Percentiles rank a stretch among this genome's conserved stretches.
These are phyloP conservation scores for Candida xyloterini DNA, from an alignment of 805 yeast genomes.

Conservation along the genomic window DNA sequence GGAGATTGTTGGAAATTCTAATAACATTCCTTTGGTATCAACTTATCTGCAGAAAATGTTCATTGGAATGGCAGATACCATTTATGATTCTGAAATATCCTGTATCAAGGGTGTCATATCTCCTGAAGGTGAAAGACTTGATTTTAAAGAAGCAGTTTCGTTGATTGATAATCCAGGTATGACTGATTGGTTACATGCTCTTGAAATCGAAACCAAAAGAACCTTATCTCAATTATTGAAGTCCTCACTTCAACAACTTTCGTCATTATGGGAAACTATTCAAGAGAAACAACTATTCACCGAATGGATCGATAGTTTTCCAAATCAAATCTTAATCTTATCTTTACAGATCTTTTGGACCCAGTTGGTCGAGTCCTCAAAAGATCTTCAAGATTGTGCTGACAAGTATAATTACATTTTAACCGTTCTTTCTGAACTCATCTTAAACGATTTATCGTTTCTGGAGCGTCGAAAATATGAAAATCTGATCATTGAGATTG, in stretches of 20 bases:
- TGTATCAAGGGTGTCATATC: conserved; percentile 47
- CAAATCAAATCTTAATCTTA: conserved; percentile 56
- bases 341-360: conserved; percentile 62
- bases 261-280: conserved; percentile 6
- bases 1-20: conserved; percentile 71
- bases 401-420: conserved; percentile 7
- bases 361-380: conserved; percentile 30
- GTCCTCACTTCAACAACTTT: conserved; percentile 32
- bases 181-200: conserved; percentile 57
- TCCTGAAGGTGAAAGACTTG: conserved; percentile 60
- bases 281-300: conserved; percentile 16
- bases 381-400: conserved; percentile 16
- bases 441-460: conserved; percentile 26
- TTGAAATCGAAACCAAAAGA: conserved; percentile 52
- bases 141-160: conserved; percentile 42
- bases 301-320: conserved; percentile 39
- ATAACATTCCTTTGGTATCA: conserved; percentile 44
- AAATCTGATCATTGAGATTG: conserved; percentile 60
- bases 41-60: conserved; percentile 71
- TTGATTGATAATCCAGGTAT: conserved; percentile 41
- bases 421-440: conserved; percentile 30
- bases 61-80: conserved; percentile 52
- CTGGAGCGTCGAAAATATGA: conserved; percentile 48
- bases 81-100: conserved; percentile 27
- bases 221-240: conserved; percentile 42